Base-by-base conservation (phyloP, 306 rosid species). In the Oemleria cerasiformis region DNA sequence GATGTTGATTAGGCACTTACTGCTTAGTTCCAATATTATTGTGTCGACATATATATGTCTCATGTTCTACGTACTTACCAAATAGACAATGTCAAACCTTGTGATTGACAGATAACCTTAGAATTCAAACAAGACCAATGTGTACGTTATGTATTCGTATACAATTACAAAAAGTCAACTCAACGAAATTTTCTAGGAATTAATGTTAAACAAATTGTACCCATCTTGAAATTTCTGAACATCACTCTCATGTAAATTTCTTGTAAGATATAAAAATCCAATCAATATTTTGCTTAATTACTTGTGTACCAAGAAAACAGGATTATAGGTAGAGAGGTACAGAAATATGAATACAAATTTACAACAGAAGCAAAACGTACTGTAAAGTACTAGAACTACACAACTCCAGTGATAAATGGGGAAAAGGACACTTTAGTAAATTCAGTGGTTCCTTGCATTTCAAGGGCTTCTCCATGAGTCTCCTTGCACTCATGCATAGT, bases 391-490 rank as follows among this genome's bases (percentile, higher is more conserved):
- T 62, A 62, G 8, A 38, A 62, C 39, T 3, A 57, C 1, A 16
- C 41, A 36, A 59, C 55, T 44, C 56, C 72, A 20, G 17, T 21
- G 20, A 48, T 51, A 5, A 73, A 34, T 19, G 75, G 78, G n/a
- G 12, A 17, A 43, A 15, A 30, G n/a, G 65, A 0, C 8, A 64
- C 15, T 54, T 74, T 70, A 7, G 63, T 25, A 64, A 59, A 70
- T 57, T 80, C 30, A 17, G 40, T n/a, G 38, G 67, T 39, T 19
- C 41, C 75, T 68, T 53, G 68, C 64, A 74, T 21, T 70, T 81
- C 78, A 67, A 72, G 63, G 59, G 71, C 62, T 15, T 20, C 34
- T n/a, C 25, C 79, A 57, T 73, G 76, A 61, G 5, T 63, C 65
- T 69, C 54, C 85, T 77, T 81, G 66, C 74, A 76, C 16, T 16